Evolutionary conservation across 23 red algal species (phyloP), one percentile per base, ranked within the genome.

Genomic region (Chondrus crispus): DNA sequence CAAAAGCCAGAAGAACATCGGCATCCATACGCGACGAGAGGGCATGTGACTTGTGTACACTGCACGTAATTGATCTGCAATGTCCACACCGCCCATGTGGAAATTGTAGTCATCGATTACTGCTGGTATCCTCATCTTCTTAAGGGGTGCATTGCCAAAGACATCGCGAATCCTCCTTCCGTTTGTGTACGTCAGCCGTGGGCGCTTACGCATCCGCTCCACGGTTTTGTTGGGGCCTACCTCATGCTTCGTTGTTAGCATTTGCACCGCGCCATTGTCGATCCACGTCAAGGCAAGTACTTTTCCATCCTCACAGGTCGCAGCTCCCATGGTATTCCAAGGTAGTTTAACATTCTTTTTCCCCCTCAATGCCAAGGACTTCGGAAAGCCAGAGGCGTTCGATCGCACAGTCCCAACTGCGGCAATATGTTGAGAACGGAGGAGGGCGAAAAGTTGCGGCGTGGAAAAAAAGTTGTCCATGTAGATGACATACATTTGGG

Each of bases 391-490:
- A 76, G 44, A 43, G 4, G 6, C 71, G 43, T 76, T 76, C 24
- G 37, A 76, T 5, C 71, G 7, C 37, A 42, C 6, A 76, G 71
- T 76, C 28, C 71, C 71, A 5, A 48, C 44, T n/a, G 71, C 11
- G 39, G 39, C 39, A 76, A 76, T 76, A 13, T 40, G 7, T 76
- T 38, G 33, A 28, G 33, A 22, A 8, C 44, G 11, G 19, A 76
- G 71, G 33, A 76, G 19, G 24, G n/a, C 30, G 43, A 76, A 76
- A 22, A 76, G 44, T 38, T 76, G 33, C 6, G 71, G 71, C 43
- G 71, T 76, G 44, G 71, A 76, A 48, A 76, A 76, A 38, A 76
- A 38, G 43, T 76, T 7, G 19, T 76, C 71, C 71, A 76, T 40
- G 44, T 48, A 76, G 39, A 76, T 76, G 71, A 38, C 28, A 38